phyloP scores from a whole-genome alignment of 2,329 filamentous ascomycete genomes.

The Aspergillus costaricaensis region DNA sequence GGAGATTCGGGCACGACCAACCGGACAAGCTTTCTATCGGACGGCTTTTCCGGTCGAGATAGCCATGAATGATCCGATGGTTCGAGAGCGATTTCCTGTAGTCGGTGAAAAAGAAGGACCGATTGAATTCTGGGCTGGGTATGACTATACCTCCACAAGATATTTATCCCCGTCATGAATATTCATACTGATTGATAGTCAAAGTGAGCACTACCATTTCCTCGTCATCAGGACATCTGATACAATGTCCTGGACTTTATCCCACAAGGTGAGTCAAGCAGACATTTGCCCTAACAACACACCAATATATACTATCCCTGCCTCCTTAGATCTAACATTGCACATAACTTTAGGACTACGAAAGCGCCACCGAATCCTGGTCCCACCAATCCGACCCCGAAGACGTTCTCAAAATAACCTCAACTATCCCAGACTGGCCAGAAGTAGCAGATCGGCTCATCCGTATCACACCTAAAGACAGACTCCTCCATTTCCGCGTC shows the following conservation, averaged over 20 bases:
- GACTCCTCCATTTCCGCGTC: constrained; percentile 52
- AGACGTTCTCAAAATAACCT: constrained; percentile 15
- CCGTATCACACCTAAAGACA: constrained; percentile 22
- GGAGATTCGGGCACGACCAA: constrained; percentile 6
- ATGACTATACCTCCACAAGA: background rate
- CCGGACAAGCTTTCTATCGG: constrained; percentile 18
- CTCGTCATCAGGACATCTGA: background rate
- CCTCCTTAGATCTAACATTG: background rate
- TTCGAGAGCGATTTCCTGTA: constrained; percentile 10
- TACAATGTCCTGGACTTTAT: background rate
- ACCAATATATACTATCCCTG: background rate
- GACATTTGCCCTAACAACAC: background rate
- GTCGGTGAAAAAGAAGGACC: background rate
- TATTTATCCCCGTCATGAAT: background rate
- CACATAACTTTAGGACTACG: background rate
- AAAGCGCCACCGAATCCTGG: constrained; percentile 13
- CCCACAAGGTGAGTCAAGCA: background rate
- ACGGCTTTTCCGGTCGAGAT: constrained; percentile 16
- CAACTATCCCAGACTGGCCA: constrained; percentile 15
- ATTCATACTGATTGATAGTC: background rate
- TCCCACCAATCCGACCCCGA: constrained; percentile 13
- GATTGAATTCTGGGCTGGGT: background rate
- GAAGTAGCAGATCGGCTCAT: constrained; percentile 16
- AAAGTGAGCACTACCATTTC: background rate
- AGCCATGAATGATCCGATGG: constrained; percentile 21